These are phyloP conservation scores for Pythium brachiatum DNA, from an alignment of 352 stramenopile species.

Conservation along the genomic window DNA sequence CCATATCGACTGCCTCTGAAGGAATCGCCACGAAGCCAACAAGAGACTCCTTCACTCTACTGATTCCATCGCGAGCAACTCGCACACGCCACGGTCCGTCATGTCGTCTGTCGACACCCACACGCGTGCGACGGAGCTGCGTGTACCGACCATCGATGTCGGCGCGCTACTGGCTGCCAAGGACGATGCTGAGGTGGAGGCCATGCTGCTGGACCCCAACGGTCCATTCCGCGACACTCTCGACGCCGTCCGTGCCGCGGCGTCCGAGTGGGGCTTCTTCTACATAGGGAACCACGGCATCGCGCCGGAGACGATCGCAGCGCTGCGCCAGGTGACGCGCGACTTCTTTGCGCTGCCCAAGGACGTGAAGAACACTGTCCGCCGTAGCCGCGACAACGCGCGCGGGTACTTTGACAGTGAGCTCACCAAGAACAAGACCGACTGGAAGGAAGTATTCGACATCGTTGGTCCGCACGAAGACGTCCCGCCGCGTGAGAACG, in stretches of 20 bases:
- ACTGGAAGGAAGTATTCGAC: conserved; percentile 91
- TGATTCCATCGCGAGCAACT: no score
- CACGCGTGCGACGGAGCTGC: background rate
- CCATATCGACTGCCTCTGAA: no score
- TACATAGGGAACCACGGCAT: conserved; percentile 86
- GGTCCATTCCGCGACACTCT: conserved; percentile 20
- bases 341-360: conserved; percentile 81
- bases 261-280: conserved; percentile 89
- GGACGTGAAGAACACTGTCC: conserved; percentile 46
- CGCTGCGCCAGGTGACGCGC: conserved; percentile 56
- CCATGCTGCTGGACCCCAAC: background rate
- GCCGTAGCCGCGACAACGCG: conserved; percentile 70
- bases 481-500: background rate
- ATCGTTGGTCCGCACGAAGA: conserved; percentile 39
- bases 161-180: conserved; percentile 32
- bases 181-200: conserved; percentile 31
- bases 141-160: conserved; percentile 49
- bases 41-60: no score
- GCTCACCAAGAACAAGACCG: conserved; percentile 89
- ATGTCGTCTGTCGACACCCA: no score
- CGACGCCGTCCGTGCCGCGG: conserved; percentile 43
- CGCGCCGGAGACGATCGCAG: conserved; percentile 43
- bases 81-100: no score
- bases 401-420: conserved; percentile 93
- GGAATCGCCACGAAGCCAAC: no score